Conservation (phyloP, 2,329 filamentous ascomycete genomes). For the Chrysosporium keratinophilum region DNA sequence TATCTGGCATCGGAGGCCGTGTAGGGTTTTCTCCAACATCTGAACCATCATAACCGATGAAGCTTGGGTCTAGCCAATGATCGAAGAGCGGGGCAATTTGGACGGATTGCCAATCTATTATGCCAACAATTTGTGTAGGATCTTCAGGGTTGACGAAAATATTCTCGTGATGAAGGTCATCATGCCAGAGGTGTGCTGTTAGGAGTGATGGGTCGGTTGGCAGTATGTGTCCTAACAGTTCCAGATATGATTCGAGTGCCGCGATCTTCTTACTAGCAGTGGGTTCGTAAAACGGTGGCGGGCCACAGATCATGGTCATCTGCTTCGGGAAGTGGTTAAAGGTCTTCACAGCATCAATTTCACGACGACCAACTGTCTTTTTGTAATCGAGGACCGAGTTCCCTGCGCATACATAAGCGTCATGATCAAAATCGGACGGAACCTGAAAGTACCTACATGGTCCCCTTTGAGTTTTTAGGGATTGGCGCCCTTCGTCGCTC, state of each 20-base stretch:
- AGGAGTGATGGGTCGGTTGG: conserved; percentile 9
- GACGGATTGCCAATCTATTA: conserved; percentile 28
- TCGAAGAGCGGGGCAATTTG: conserved; percentile 25
- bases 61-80: conserved; percentile 22
- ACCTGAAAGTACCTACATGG: conserved; percentile 27
- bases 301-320: conserved; percentile 28
- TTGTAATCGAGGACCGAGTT: conserved; percentile 24
- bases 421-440: conserved; percentile 3
- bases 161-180: conserved; percentile 25
- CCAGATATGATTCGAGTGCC: conserved; percentile 12
- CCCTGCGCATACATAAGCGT: conserved; percentile 19
- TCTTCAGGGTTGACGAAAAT: conserved; percentile 26
- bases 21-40: conserved; percentile 22
- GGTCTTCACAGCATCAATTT: conserved; percentile 24
- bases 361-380: conserved; percentile 26
- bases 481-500: conserved; percentile 25
- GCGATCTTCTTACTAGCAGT: conserved; percentile 19
- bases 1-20: conserved; percentile 14
- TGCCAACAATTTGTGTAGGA: conserved; percentile 20
- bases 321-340: conserved; percentile 23
- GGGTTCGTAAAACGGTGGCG: conserved; percentile 30
- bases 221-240: conserved; percentile 5
- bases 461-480: conserved; percentile 26
- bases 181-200: conserved; percentile 26
- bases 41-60: conserved; percentile 23